These are phyloP conservation scores for Tylopilus subfusipes DNA, from an alignment of 768 basidiomycete genomes.

Conservation along the genomic window DNA sequence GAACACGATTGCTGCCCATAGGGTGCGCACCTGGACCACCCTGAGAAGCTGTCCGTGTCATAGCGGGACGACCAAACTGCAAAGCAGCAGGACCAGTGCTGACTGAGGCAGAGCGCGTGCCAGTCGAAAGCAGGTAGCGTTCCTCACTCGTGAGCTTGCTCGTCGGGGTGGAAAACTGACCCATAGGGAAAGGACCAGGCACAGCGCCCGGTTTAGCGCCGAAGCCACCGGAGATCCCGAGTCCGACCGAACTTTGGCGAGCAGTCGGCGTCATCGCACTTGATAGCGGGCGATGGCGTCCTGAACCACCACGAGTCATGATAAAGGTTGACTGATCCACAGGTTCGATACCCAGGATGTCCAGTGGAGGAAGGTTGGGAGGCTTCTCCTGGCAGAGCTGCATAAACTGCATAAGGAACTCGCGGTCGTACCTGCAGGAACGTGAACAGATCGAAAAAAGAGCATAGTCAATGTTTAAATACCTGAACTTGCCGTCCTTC, in stretches of 20 bases:
- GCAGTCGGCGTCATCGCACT: constrained; percentile 40
- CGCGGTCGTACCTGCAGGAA: constrained; percentile 82
- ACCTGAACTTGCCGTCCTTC: constrained; percentile 89
- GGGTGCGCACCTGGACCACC: constrained; percentile 52
- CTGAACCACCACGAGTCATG: constrained; percentile 62
- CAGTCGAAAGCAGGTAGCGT: constrained; percentile 48
- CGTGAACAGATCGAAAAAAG: constrained; percentile 5
- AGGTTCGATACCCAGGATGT: constrained; percentile 88
- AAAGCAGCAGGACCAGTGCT: constrained; percentile 45
- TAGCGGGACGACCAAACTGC: constrained; percentile 55
- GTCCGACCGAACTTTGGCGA: constrained; percentile 50
- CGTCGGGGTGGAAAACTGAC: constrained; percentile 55
- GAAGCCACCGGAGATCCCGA: constrained; percentile 35
- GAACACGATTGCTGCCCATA: constrained; percentile 54
- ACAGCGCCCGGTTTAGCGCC: constrained; percentile 30
- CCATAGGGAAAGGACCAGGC: constrained; percentile 51
- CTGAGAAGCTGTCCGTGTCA: constrained; percentile 69
- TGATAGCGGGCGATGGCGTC: constrained; percentile 51
- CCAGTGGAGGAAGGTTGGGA: constrained; percentile 81
- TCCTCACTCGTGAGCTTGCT: constrained; percentile 68
- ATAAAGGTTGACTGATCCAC: constrained; percentile 49
- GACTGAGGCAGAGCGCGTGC: constrained; percentile 53
- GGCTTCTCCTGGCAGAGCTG: constrained; percentile 92
- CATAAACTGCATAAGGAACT: constrained; percentile 98
- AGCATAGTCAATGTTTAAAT: constrained; percentile 3